Evolutionary conservation across 2,329 filamentous ascomycete species (phyloP), one percentile per base, ranked within the genome.

Genomic region (Epichloe scottii): DNA sequence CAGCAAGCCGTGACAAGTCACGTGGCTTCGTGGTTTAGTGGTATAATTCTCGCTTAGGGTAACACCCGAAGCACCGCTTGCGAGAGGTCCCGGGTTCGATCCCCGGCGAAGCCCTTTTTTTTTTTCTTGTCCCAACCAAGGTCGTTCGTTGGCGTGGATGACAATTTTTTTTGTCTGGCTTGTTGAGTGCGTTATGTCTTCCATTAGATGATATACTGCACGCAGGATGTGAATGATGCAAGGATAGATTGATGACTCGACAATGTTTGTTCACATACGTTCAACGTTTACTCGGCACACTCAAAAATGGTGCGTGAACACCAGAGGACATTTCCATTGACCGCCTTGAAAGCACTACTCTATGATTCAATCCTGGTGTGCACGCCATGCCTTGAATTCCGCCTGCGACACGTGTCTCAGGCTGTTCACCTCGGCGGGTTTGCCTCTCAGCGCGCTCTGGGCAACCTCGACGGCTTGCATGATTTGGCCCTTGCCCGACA

Each of bases 401-500:
- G 69, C 62, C 70, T 84, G 75, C 21, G 71, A 79, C 48, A 95
- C 71, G 66, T 94, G 84, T 53, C 88, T 77, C 61, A 95, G 65
- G 64, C 83, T 87, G 64, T 90, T 93, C 42, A 90, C 79, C 8
- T 72, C 70, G 1, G 89, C 83, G 1, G 82, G 71, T 63, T 85
- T 79, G 6, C 89, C 88, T 1, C 81, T 88, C 2, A 88, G 70
- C 0, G 82, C 73, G 4, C 87, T 87, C 70, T 89, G 87, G 0
- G 85, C 86, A 37, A 91, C 71, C 64, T 94, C 85, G 10, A 82
- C 73, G 2, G 78, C 76, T 21, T 81, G 74, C 5, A 81, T 77
- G 14, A 93, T 52, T 1, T 83, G 63, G 45, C 79, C 85, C 64
- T 79, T 82, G 53, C 74, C 72, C 26, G 74, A 73, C 39, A 87